Conservation (phyloP, 139 green algal genomes). For the Cymbomonas tetramitiformis region DNA sequence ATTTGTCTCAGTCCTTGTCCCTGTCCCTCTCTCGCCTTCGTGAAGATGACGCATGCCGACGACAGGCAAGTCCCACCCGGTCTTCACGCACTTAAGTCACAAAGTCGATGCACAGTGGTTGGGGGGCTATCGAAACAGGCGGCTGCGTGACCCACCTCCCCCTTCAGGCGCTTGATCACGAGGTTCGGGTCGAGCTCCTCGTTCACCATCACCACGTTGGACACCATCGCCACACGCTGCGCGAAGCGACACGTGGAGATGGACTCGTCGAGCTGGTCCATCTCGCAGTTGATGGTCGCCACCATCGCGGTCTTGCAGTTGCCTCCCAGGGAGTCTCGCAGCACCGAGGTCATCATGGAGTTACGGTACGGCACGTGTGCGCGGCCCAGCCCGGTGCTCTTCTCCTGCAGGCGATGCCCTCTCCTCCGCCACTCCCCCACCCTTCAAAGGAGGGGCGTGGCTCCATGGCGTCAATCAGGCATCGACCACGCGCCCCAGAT, state of each 20-base stretch:
- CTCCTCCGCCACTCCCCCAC: too few species aligned
- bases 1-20: constrained; percentile 37
- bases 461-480: too few species aligned
- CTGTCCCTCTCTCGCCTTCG: too few species aligned
- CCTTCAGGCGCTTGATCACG: constrained; percentile 57
- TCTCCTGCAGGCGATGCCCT: too few species aligned
- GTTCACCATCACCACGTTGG: constrained; percentile 65
- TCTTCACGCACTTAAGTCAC: too few species aligned
- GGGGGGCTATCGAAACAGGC: background rate
- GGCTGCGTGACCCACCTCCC: constrained; percentile 33
- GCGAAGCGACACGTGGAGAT: constrained; percentile 86
- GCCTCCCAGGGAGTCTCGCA: constrained; percentile 63
- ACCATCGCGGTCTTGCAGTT: constrained; percentile 61
- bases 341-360: constrained; percentile 64
- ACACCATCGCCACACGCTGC: constrained; percentile 68
- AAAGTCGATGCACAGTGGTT: too few species aligned
- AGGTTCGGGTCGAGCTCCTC: constrained; percentile 70
- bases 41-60: constrained; percentile 7
- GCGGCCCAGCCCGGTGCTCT: constrained; percentile 19
- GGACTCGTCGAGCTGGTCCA: constrained; percentile 55
- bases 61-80: background rate
- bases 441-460: too few species aligned
- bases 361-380: constrained; percentile 77
- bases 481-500: too few species aligned
- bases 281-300: constrained; percentile 10